These are phyloP conservation scores for Agrocybe pediades DNA, from an alignment of 768 basidiomycete species.

Conservation along the genomic window DNA sequence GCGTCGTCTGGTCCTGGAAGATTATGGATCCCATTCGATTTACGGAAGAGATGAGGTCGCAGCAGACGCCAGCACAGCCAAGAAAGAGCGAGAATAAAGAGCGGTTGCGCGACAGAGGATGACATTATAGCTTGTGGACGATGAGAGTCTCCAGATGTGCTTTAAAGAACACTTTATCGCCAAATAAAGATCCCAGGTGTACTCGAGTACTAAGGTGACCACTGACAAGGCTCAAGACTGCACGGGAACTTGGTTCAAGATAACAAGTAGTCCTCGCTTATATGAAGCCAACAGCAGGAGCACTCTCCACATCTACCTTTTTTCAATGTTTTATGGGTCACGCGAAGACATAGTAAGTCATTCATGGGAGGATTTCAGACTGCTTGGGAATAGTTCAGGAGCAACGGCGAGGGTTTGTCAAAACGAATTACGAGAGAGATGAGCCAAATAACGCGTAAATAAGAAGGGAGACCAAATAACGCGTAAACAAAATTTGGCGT, in stretches of 20 bases:
- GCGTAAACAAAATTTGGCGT: neutral
- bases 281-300: no score
- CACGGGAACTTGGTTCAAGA: no score
- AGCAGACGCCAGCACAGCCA: neutral
- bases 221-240: no score
- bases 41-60: neutral
- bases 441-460: neutral
- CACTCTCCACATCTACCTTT: no score
- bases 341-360: no score
- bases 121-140: neutral
- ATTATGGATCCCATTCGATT: neutral
- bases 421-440: neutral
- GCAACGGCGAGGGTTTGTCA: constrained; percentile 12
- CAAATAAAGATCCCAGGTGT: no score
- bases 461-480: neutral
- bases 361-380: neutral
- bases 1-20: neutral
- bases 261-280: no score
- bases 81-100: neutral
- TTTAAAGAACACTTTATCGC: neutral
- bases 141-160: no score
- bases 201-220: no score
- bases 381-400: neutral
- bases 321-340: no score
- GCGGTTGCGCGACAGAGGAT: neutral